Percentiles rank a stretch among this genome's conserved stretches.
phyloP scores from a whole-genome alignment of 345 rosid species.

The Salix purpurea region DNA sequence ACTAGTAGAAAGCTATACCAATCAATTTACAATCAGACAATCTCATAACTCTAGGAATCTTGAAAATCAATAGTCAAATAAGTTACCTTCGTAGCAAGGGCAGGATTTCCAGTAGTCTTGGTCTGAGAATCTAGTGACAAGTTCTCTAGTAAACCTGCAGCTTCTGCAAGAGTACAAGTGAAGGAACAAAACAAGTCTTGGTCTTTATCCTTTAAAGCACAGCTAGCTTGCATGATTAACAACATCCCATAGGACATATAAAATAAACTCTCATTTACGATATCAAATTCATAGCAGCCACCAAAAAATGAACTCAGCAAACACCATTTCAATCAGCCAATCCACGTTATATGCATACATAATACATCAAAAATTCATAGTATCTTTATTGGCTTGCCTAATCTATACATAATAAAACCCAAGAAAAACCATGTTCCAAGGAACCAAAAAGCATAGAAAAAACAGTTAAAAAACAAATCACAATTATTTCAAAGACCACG shows the following conservation, averaged over 20 bases:
- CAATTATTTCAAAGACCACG: background rate
- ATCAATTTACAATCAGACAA: constrained; percentile 8
- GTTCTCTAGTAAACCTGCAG: constrained; percentile 54
- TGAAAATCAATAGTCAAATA: background rate
- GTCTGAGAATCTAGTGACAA: constrained; percentile 52
- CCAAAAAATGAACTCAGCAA: background rate
- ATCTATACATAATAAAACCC: constrained; percentile 9
- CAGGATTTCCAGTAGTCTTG: constrained; percentile 31
- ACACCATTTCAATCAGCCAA: background rate
- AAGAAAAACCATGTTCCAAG: background rate
- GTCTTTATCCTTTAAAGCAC: background rate
- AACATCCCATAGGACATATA: background rate
- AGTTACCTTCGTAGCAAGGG: constrained; percentile 41
- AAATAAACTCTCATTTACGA: background rate
- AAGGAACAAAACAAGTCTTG: constrained; percentile 20
- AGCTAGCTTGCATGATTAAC: background rate
- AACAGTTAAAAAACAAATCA: background rate
- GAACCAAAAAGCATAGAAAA: background rate
- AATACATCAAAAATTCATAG: background rate
- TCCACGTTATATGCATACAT: background rate
- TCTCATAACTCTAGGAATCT: background rate
- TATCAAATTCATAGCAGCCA: background rate
- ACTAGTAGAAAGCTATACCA: constrained; percentile 7
- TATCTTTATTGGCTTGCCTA: background rate
- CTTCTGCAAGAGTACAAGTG: constrained; percentile 36